These are phyloP conservation scores for Hygrophila difformis DNA, from an alignment of 257 asterid species.

Conservation along the genomic window DNA sequence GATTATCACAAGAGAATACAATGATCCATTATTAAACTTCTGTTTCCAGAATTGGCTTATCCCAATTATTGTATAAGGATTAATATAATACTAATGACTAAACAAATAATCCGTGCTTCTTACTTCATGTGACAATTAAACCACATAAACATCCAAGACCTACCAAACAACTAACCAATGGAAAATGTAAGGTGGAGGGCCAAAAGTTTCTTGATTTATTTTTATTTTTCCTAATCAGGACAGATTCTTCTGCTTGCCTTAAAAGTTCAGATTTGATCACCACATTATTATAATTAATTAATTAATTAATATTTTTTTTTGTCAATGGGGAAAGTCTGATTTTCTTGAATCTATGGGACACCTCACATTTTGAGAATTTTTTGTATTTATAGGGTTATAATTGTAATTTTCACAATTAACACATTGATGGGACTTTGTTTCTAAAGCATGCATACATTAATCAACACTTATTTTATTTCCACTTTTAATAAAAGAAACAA, in stretches of 20 bases:
- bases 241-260: conserved; percentile 20
- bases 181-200: conserved; percentile 25
- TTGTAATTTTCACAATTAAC: background rate
- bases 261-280: conserved; percentile 24
- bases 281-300: too few relatives aligned
- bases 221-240: background rate
- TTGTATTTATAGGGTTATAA: background rate
- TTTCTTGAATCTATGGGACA: conserved; percentile 4
- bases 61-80: background rate
- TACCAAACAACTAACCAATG: conserved; percentile 13
- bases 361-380: background rate
- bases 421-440: background rate
- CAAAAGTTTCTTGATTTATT: conserved; percentile 6
- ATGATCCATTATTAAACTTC: background rate
- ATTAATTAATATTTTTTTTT: conserved; percentile 18
- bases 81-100: background rate
- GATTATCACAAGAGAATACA: background rate
- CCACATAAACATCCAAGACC: background rate
- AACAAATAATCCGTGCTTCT: background rate
- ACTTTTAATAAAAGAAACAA: too few relatives aligned
- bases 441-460: background rate
- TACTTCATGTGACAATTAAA: background rate
- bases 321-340: conserved; percentile 19
- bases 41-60: background rate
- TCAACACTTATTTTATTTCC: too few relatives aligned